Percentiles rank a stretch among this genome's conserved stretches.
Conservation (phyloP, 164 flowering plant genomes). For the Kalanchoe fedtschenkoi region DNA sequence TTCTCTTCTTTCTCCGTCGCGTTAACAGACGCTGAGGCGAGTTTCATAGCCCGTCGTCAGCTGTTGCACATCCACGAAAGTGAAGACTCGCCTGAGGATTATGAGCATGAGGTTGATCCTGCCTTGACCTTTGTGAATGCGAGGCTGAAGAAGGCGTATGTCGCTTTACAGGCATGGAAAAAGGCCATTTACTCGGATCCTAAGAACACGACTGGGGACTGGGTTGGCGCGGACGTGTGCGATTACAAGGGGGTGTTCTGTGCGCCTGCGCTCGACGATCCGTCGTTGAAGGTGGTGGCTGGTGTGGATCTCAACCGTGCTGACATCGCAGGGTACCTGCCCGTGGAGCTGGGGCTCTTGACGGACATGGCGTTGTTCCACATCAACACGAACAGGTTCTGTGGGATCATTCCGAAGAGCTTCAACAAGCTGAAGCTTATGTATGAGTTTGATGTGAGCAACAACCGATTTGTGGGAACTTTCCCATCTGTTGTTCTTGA, state of each 20-base stretch:
- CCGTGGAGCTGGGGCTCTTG: conserved; percentile 56
- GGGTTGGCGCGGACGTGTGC: conserved; percentile 66
- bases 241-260: conserved; percentile 58
- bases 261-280: conserved; percentile 44
- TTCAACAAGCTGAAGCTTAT: conserved; percentile 14
- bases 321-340: conserved; percentile 68
- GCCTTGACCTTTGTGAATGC: conserved; percentile 24
- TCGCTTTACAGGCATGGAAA: conserved; percentile 65
- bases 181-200: conserved; percentile 67
- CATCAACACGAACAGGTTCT: conserved; percentile 31
- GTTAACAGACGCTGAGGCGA: conserved; percentile 32
- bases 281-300: conserved; percentile 41
- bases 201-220: conserved; percentile 34
- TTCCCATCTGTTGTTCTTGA: conserved; percentile 34
- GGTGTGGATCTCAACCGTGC: conserved; percentile 62
- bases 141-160: conserved; percentile 43
- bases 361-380: conserved; percentile 60
- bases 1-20: conserved; percentile 16
- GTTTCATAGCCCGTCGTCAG: conserved; percentile 37
- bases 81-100: conserved; percentile 25
- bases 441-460: conserved; percentile 27
- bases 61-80: conserved; percentile 20
- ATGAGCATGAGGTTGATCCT: conserved; percentile 23
- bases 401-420: conserved; percentile 25
- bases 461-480: conserved; percentile 46